Conservation (phyloP, 208 protist genomes). For the Trichomonas vaginalis region DNA sequence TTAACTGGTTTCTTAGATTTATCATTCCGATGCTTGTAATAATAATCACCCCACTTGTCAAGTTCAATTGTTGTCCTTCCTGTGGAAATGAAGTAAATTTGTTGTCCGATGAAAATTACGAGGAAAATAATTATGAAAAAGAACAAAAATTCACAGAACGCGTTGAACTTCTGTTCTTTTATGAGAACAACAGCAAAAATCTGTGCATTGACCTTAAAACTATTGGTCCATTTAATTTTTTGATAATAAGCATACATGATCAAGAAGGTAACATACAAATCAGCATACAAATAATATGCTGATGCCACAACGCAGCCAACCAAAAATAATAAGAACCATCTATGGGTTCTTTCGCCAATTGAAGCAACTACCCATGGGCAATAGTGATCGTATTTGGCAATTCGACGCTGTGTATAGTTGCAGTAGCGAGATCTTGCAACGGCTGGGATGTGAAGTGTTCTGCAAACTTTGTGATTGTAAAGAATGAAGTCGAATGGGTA, state of each 20-base stretch:
- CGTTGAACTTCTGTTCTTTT: background rate
- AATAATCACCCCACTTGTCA: background rate
- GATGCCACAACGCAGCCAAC: background rate
- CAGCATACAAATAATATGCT: background rate
- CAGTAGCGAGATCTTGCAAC: background rate
- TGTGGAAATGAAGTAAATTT: background rate
- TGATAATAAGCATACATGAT: background rate
- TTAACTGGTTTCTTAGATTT: background rate
- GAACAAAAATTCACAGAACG: background rate
- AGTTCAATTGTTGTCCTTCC: background rate
- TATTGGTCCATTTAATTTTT: background rate
- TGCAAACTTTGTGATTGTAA: background rate
- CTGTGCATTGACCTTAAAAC: background rate
- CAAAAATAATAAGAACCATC: background rate
- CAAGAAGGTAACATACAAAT: background rate
- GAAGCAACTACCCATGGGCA: background rate
- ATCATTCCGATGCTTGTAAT: background rate
- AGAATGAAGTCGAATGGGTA: background rate
- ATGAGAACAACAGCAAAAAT: background rate
- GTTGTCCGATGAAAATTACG: background rate
- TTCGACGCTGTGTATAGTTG: background rate
- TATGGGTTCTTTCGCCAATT: background rate
- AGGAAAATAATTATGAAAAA: background rate
- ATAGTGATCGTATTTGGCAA: constrained; percentile 3
- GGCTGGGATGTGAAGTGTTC: background rate